Conservation (phyloP, 78 protist species). For the Ministeria vibrans region DNA sequence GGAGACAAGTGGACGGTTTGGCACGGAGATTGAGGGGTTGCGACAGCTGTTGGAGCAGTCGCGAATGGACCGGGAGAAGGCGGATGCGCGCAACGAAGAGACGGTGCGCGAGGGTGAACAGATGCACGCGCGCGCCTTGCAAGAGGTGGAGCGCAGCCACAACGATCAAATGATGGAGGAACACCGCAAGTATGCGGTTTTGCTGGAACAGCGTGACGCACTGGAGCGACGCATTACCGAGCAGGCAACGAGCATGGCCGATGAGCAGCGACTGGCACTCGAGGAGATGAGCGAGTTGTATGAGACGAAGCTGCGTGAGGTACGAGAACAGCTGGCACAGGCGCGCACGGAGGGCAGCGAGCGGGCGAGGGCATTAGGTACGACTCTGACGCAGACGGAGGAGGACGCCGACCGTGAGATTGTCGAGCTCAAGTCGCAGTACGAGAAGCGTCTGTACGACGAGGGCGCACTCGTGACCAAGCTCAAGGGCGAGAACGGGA, state of each 20-base stretch:
- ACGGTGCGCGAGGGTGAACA: background rate
- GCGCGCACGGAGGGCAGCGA: background rate
- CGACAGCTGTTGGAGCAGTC: background rate
- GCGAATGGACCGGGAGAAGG: constrained; percentile 15
- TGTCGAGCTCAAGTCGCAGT: constrained; percentile 34
- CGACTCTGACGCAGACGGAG: constrained; percentile 29
- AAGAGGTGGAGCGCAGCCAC: constrained; percentile 16
- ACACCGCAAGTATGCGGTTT: constrained; percentile 13
- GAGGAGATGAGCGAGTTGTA: constrained; percentile 27
- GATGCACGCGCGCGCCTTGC: background rate
- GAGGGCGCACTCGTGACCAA: constrained; percentile 16
- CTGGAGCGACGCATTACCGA: background rate
- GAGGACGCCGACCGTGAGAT: constrained; percentile 53
- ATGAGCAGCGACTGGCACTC: constrained; percentile 19
- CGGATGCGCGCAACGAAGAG: constrained; percentile 41
- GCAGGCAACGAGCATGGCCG: background rate
- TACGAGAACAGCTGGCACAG: background rate
- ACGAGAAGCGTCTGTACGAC: constrained; percentile 36
- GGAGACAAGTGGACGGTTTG: constrained; percentile 40
- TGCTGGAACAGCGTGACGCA: background rate
- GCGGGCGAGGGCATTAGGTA: background rate
- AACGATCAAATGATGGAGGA: constrained; percentile 27
- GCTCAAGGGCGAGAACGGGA: constrained; percentile 46
- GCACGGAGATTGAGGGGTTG: background rate
- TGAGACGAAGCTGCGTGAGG: constrained; percentile 25